Evolutionary conservation across 768 basidiomycete genomes (phyloP).

Genomic region (Cyclocybe aegerita): DNA sequence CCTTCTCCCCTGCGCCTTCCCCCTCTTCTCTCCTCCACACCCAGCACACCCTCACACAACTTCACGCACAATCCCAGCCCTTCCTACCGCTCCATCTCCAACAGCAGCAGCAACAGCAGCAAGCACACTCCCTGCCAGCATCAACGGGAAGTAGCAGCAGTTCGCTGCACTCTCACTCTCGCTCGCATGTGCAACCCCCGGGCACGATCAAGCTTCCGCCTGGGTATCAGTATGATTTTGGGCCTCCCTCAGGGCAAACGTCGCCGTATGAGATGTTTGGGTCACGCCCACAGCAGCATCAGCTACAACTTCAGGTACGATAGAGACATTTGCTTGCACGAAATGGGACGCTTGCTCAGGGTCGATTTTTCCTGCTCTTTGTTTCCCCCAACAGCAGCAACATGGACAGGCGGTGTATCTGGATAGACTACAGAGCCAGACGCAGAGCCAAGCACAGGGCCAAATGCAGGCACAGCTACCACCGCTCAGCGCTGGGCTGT

Average conservation of each 20-base stretch:
- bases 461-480: no score
- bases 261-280: conserved; percentile 23
- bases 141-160: no score
- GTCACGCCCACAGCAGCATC: conserved; percentile 12
- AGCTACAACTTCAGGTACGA: conserved; percentile 22
- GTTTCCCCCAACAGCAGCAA: conserved; percentile 40
- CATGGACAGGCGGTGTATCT: neutral
- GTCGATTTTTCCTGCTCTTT: no score
- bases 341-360: no score
- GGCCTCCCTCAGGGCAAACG: conserved; percentile 35
- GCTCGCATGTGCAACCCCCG: conserved; percentile 10
- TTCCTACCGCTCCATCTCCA: neutral
- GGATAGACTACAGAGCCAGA: neutral
- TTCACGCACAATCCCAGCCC: no score
- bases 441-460: neutral
- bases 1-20: neutral
- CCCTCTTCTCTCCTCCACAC: neutral
- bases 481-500: no score
- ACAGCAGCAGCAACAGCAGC: conserved; percentile 2
- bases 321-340: conserved; percentile 50
- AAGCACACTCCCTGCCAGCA: neutral
- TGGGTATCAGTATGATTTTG: conserved; percentile 36
- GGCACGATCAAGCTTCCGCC: conserved; percentile 32
- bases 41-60: no score
- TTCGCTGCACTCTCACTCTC: no score